Evolutionary conservation across 1,139 yeast genomes (phyloP).

Genomic region (Taiozyma onychis): DNA sequence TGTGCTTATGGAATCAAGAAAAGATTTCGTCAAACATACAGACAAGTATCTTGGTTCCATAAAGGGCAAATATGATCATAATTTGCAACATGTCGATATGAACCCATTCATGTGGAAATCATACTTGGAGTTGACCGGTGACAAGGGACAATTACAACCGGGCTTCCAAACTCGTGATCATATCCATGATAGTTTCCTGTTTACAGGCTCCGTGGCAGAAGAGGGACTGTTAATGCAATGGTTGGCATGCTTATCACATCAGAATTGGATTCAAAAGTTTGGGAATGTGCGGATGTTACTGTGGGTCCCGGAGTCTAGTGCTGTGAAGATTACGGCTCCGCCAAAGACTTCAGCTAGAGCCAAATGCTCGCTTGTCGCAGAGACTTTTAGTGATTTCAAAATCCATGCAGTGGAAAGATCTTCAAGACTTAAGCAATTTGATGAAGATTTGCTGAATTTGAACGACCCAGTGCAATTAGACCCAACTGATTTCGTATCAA

Average conservation of each 20-base stretch:
- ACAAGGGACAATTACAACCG: conserved; percentile 39
- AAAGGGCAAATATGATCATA: conserved; percentile 19
- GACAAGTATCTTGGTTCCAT: conserved; percentile 23
- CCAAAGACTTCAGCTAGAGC: conserved; percentile 43
- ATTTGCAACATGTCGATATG: conserved; percentile 6
- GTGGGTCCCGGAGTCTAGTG: conserved; percentile 54
- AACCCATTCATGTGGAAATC: conserved; percentile 69
- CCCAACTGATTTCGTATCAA: conserved; percentile 13
- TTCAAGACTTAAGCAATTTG: conserved; percentile 15
- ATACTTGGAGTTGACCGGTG: conserved; percentile 37
- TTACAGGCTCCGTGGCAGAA: conserved; percentile 36
- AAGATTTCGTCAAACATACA: conserved; percentile 7
- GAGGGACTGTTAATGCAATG: conserved; percentile 76
- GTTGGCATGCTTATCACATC: conserved; percentile 60
- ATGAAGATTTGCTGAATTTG: conserved; percentile 13
- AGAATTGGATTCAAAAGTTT: conserved; percentile 70
- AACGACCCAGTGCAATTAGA: conserved; percentile 24
- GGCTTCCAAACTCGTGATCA: conserved; percentile 34
- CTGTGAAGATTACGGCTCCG: conserved; percentile 53
- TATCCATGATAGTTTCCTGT: conserved; percentile 57
- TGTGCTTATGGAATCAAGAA: conserved; percentile 16
- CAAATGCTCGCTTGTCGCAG: conserved; percentile 56
- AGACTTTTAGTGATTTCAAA: conserved; percentile 49
- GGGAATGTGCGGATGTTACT: conserved; percentile 71
- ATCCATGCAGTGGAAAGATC: conserved; percentile 43